Percentiles rank a stretch among this genome's conserved stretches.
Evolutionary conservation across 2,329 filamentous ascomycete genomes (phyloP).

Genomic region (Dothidotthia symphoricarpi): DNA sequence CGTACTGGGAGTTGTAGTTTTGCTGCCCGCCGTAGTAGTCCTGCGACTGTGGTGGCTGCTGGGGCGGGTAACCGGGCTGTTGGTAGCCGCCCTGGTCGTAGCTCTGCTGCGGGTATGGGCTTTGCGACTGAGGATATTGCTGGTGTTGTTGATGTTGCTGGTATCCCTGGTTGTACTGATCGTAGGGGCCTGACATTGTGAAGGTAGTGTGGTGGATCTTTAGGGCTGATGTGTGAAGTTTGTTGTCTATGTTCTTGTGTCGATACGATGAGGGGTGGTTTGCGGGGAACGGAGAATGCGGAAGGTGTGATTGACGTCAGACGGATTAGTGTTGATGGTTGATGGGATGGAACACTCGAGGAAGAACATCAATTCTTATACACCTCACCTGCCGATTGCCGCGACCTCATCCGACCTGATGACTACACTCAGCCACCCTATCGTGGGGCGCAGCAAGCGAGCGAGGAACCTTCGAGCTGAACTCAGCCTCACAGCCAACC

Average conservation of each 20-base stretch:
- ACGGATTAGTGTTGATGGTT: constrained; percentile 3
- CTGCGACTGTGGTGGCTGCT: constrained; percentile 28
- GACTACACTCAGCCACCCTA: constrained; percentile 19
- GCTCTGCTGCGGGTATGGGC: constrained; percentile 30
- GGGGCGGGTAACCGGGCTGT: constrained; percentile 33
- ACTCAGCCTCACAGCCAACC: constrained; percentile 32
- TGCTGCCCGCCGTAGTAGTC: constrained; percentile 39
- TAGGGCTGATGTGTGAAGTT: constrained; percentile 3
- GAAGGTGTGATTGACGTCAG: constrained; percentile 10
- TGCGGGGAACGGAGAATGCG: constrained; percentile 5
- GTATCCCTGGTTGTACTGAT: constrained; percentile 43
- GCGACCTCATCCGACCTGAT: constrained; percentile 21
- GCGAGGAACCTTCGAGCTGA: constrained; percentile 23
- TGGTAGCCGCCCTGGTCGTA: constrained; percentile 35
- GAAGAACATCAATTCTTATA: constrained; percentile 19
- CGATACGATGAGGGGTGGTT: constrained; percentile 11
- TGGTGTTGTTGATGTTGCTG: constrained; percentile 37
- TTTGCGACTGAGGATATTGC: constrained; percentile 36
- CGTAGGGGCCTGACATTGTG: constrained; percentile 55
- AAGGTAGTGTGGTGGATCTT: constrained; percentile 3
- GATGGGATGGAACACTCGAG: constrained; percentile 13
- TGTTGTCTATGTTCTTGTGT: neutral
- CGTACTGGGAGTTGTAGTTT: constrained; percentile 40
- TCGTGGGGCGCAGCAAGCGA: constrained; percentile 29
- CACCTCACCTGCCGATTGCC: constrained; percentile 13